Base-by-base conservation (phyloP, 345 rosid species). In the Sisymbrium irio region DNA sequence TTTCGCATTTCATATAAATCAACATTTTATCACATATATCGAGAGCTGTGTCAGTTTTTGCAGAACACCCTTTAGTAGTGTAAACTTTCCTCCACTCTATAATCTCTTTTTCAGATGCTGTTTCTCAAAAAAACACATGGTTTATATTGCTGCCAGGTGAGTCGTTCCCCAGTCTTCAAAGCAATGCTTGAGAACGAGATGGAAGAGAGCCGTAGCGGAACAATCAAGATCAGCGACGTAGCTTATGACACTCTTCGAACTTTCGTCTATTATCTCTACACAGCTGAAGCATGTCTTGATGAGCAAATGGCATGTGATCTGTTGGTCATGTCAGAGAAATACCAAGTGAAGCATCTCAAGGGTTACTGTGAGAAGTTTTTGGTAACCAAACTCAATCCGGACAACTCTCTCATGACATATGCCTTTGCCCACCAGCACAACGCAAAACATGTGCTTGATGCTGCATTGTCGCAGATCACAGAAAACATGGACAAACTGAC, bases 141-240 rank as follows among this genome's bases (percentile, higher is more conserved):
- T 45, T 20, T 9, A 8, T 45, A 25, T 41, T 70, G 30, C 53
- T 60, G 69, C 41, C 80, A 91, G 95, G 95, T 78, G 20, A 84
- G 81, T 58, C 91, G 90, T 20, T 94, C 96, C 0, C 97, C 95
- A 0, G 93, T 94, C 42, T 91, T 94, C 56, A 85, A 83, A 81
- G 97, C 96, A 9, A 91, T 94, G 97, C 85, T 89, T 8, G 88
- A 85, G 79, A 91, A 89, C 50, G 96, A 89, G 80, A 94, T 86
- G 98, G 84, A 84, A 68, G 97, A 94, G 72, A 89, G 93, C 69
- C 82, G 78, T 15, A 91, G 97, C 17, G 97, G 96, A 25, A 89
- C 88, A 7, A 89, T 89, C 77, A 91, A 83, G 82, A 91, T 94
- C 58, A 78, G 77, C 14, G 93, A 91, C 28, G 87, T 82, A 6